A percentile compares a stretch with the other conserved stretches of the same genome.
These are phyloP conservation scores for Barnettozyma botsteinii DNA, from an alignment of 805 yeast species.

Conservation along the genomic window DNA sequence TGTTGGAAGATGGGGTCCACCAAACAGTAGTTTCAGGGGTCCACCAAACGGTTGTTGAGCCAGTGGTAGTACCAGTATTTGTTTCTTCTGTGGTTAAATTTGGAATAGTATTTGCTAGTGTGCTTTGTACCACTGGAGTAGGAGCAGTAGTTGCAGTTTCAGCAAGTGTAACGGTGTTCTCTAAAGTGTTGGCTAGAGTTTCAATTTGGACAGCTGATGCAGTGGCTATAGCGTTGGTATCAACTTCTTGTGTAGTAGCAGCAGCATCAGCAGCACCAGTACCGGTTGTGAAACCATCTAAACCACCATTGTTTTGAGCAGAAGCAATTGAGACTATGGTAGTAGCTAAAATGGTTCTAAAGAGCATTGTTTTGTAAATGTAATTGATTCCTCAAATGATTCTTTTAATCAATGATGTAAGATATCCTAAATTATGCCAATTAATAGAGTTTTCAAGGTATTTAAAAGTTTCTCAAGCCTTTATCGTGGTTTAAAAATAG, in stretches of 20 bases:
- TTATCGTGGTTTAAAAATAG: not conserved
- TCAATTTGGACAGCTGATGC: not conserved
- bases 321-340: conserved; percentile 3
- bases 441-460: too few relatives aligned
- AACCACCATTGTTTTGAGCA: conserved; percentile 9
- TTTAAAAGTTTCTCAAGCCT: too few relatives aligned
- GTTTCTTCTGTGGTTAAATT: not conserved
- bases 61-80: conserved; percentile 1
- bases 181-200: not conserved
- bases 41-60: conserved; percentile 12
- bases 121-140: too few relatives aligned
- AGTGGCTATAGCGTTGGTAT: not conserved
- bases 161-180: not conserved
- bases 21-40: conserved; percentile 9
- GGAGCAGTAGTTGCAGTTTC: not conserved
- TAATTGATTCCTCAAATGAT: too few relatives aligned
- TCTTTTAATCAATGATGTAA: too few relatives aligned
- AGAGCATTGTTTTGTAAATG: conserved; percentile 1
- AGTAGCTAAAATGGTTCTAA: conserved; percentile 2
- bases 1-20: conserved; percentile 11
- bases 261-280: not conserved
- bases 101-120: too few relatives aligned
- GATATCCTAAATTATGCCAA: too few relatives aligned
- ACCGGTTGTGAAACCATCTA: not conserved
- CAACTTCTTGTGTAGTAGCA: not conserved